Evolutionary conservation across 768 basidiomycete species (phyloP).

Genomic region (Phaeotremella fagi): DNA sequence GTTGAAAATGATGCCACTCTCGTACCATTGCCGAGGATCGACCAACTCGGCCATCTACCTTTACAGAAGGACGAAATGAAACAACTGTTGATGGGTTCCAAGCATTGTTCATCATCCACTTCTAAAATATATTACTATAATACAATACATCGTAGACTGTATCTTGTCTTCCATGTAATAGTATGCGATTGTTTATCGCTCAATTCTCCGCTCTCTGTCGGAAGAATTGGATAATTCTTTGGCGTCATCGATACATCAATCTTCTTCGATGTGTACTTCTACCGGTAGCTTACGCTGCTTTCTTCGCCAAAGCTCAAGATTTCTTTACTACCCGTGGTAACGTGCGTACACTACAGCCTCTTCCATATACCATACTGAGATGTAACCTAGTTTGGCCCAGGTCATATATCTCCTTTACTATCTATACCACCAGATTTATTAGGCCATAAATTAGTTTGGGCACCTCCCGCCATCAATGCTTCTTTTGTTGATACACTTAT

Average conservation of each 20-base stretch:
- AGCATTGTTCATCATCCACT: too few relatives aligned
- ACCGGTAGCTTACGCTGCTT: constrained; percentile 39
- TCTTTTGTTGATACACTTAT: constrained; percentile 59
- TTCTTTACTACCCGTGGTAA: too few relatives aligned
- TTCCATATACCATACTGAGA: background rate
- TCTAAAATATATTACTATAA: too few relatives aligned
- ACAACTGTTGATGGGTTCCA: too few relatives aligned
- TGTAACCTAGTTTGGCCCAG: constrained; percentile 33
- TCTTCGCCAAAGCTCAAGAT: constrained; percentile 33
- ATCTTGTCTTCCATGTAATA: too few relatives aligned
- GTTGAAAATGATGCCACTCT: too few relatives aligned
- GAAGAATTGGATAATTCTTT: constrained; percentile 39
- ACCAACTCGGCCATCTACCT: too few relatives aligned
- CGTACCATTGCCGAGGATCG: too few relatives aligned
- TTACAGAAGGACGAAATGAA: too few relatives aligned
- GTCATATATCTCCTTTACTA: constrained; percentile 28
- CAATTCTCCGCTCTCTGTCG: constrained; percentile 27
- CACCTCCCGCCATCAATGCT: constrained; percentile 57
- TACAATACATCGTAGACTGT: too few relatives aligned
- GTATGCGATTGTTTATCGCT: constrained; percentile 17
- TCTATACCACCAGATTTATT: constrained; percentile 16
- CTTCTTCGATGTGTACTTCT: constrained; percentile 35
- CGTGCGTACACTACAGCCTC: background rate
- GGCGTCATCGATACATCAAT: constrained; percentile 35
- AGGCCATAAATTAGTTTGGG: constrained; percentile 53